Conservation (phyloP, 495 filamentous ascomycete species). For the Podospora comata region DNA sequence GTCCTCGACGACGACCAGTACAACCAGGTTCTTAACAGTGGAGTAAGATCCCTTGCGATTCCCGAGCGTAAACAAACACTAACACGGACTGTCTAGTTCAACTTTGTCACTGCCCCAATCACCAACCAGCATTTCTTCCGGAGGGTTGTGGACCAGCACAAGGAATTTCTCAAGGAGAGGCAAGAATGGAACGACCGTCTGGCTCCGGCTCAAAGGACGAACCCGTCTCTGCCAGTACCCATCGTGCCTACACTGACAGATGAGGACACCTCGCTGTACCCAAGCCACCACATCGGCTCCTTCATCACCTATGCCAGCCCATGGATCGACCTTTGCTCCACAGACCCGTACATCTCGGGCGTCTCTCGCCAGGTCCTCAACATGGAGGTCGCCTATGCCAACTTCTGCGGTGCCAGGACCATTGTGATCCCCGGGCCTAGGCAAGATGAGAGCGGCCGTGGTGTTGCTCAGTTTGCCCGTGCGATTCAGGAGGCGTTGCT, state of each 20-base stretch:
- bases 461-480: slow-evolving; percentile 70
- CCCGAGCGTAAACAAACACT: slow-evolving; percentile 4
- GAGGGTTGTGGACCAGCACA: slow-evolving; percentile 63
- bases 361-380: slow-evolving; percentile 85
- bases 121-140: slow-evolving; percentile 80
- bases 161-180: slow-evolving; percentile 47
- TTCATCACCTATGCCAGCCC: slow-evolving; percentile 71
- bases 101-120: slow-evolving; percentile 85
- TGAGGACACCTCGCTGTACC: slow-evolving; percentile 70
- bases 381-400: slow-evolving; percentile 87
- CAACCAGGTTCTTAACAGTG: slow-evolving; percentile 61
- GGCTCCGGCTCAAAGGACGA: slow-evolving; percentile 22
- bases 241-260: slow-evolving; percentile 68
- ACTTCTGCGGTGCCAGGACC: slow-evolving; percentile 84
- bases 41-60: slow-evolving; percentile 43
- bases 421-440: slow-evolving; percentile 76
- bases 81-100: slow-evolving; percentile 59
- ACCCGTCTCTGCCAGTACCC: slow-evolving; percentile 43
- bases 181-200: slow-evolving; percentile 27
- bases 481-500: slow-evolving; percentile 77
- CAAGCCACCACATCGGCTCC: slow-evolving; percentile 66
- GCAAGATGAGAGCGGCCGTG: slow-evolving; percentile 40
- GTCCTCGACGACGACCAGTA: slow-evolving; percentile 63
- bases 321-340: slow-evolving; percentile 87
- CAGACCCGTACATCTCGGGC: slow-evolving; percentile 74